phyloP scores from a whole-genome alignment of 352 stramenopile species.

The Elongisporangium prolatum region DNA sequence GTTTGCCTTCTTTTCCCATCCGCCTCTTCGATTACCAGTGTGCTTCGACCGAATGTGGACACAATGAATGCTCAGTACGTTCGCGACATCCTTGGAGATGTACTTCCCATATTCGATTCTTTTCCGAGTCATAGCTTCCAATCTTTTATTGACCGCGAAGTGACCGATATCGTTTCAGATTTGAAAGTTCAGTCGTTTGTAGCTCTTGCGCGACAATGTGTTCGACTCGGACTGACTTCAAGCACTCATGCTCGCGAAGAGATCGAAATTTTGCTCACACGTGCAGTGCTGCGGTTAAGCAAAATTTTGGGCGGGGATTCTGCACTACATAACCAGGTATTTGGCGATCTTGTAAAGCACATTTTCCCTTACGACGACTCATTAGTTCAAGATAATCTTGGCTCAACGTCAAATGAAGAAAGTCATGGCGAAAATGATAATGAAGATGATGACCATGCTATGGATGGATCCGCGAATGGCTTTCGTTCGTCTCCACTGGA shows the following conservation, averaged over 20 bases:
- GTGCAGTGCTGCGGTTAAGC: slow-evolving; percentile 50
- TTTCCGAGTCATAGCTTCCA: slow-evolving; percentile 62
- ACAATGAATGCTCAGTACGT: slow-evolving; percentile 35
- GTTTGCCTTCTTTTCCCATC: slow-evolving; percentile 63
- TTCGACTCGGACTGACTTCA: slow-evolving; percentile 34
- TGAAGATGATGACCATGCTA: slow-evolving; percentile 27
- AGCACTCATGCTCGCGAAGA: slow-evolving; percentile 3
- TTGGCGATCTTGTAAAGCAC: slow-evolving; percentile 51
- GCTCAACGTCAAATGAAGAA: background rate
- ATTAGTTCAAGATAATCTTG: background rate
- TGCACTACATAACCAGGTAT: slow-evolving; percentile 47
- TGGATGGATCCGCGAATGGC: slow-evolving; percentile 17
- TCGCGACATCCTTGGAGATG: slow-evolving; percentile 38
- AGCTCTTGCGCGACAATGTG: slow-evolving; percentile 53
- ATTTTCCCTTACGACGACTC: slow-evolving; percentile 40
- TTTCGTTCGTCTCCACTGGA: slow-evolving; percentile 15
- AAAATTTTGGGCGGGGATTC: slow-evolving; percentile 43
- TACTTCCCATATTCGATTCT: slow-evolving; percentile 60
- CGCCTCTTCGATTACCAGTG: slow-evolving; percentile 37
- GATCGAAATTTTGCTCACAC: slow-evolving; percentile 44
- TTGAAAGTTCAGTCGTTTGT: slow-evolving; percentile 72
- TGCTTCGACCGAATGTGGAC: slow-evolving; percentile 34
- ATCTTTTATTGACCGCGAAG: slow-evolving; percentile 55
- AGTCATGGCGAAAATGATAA: slow-evolving; percentile 15
- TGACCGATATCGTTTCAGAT: slow-evolving; percentile 43